Conservation (phyloP, 805 yeast species). For the Phaffomyces opuntiae region DNA sequence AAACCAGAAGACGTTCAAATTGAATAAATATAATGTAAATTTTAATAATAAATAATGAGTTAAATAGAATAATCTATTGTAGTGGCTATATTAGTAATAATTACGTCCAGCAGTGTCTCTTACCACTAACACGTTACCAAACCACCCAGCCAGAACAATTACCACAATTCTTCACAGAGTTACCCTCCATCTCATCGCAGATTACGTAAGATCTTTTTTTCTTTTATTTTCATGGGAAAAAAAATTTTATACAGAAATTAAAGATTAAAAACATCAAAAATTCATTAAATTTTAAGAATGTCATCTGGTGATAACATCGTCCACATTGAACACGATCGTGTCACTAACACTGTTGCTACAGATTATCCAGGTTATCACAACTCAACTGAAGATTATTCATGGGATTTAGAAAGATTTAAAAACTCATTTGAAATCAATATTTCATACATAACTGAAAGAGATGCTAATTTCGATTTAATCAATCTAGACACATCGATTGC, state of each 20-base stretch:
- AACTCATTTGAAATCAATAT: slow-evolving; percentile 59
- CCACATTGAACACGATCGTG: slow-evolving; percentile 85
- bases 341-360: slow-evolving; percentile 79
- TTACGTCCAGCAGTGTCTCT: too few species aligned
- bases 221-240: not conserved
- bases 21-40: slow-evolving; percentile 26
- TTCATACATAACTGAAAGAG: slow-evolving; percentile 55
- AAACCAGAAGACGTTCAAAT: slow-evolving; percentile 47
- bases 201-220: not conserved
- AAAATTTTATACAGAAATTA: not conserved
- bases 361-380: slow-evolving; percentile 86
- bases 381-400: slow-evolving; percentile 56
- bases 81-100: too few species aligned
- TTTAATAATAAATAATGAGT: not conserved
- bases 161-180: not conserved
- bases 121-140: too few species aligned
- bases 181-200: slow-evolving; percentile 1
- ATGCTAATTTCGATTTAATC: slow-evolving; percentile 79
- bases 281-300: not conserved
- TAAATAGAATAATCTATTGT: too few species aligned
- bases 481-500: slow-evolving; percentile 89
- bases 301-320: slow-evolving; percentile 48
- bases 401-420: slow-evolving; percentile 82
- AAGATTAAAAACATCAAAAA: not conserved
- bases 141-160: too few species aligned